Percentiles rank a stretch among this genome's conserved stretches.
Evolutionary conservation across 2,329 filamentous ascomycete genomes (phyloP).

Genomic region (Exophiala sp.): DNA sequence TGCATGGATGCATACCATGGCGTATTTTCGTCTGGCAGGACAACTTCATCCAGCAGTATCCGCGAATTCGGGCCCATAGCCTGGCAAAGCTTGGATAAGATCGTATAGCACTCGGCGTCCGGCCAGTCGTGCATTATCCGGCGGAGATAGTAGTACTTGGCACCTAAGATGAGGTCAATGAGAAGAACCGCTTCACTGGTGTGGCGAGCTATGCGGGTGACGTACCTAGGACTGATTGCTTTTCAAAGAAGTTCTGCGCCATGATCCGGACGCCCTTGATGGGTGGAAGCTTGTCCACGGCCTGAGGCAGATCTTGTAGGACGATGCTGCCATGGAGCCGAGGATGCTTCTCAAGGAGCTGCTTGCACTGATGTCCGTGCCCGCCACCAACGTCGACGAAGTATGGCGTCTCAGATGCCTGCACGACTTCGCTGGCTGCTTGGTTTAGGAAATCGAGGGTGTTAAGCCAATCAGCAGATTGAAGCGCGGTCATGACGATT

Average conservation of each 20-base stretch:
- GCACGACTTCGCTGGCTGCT: not conserved
- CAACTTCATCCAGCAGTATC: conserved; percentile 45
- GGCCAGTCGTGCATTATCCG: conserved; percentile 33
- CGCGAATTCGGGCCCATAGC: conserved; percentile 37
- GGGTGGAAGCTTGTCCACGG: conserved; percentile 29
- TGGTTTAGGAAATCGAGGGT: conserved; percentile 7
- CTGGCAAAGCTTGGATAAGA: conserved; percentile 34
- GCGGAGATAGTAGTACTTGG: conserved; percentile 32
- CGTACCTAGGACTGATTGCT: conserved; percentile 32
- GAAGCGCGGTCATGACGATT: conserved; percentile 15
- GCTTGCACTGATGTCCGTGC: conserved; percentile 21
- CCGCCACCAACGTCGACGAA: conserved; percentile 29
- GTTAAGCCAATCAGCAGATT: conserved; percentile 11
- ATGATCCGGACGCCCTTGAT: conserved; percentile 26
- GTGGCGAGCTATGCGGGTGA: not conserved
- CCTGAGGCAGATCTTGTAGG: conserved; percentile 40
- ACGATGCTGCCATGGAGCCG: conserved; percentile 18
- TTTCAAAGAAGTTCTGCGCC: conserved; percentile 33
- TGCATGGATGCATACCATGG: conserved; percentile 33
- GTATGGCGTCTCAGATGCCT: conserved; percentile 14
- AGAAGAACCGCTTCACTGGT: not conserved
- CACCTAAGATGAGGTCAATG: conserved; percentile 14
- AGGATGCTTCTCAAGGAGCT: conserved; percentile 21
- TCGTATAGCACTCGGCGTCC: conserved; percentile 29
- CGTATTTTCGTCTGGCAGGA: conserved; percentile 37